A percentile compares a stretch with the other conserved stretches of the same genome.
phyloP scores from a whole-genome alignment of 1,284 basidiomycete species.

The Rhodotorula sp. region DNA sequence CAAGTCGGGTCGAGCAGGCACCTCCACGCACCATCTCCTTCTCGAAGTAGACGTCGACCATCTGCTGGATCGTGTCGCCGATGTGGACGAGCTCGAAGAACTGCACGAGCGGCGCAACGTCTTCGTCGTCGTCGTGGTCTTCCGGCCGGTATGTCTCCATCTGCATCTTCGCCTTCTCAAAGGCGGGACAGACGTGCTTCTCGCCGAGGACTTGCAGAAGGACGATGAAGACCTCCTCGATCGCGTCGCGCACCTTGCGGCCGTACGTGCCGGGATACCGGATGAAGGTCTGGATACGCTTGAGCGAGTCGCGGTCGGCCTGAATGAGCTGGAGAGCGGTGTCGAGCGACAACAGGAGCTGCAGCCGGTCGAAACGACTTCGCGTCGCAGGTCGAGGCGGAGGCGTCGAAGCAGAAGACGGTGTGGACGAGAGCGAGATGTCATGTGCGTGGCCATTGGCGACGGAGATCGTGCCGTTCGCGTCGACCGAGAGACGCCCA shows the following conservation, averaged over 20 bases:
- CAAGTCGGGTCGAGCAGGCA: too few relatives aligned
- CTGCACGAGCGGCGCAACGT: conserved; percentile 86
- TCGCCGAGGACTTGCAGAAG: conserved; percentile 75
- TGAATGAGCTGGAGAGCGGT: conserved; percentile 89
- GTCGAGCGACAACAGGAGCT: conserved; percentile 86
- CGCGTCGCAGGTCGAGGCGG: background rate
- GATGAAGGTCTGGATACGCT: conserved; percentile 84
- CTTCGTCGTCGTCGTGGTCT: conserved; percentile 65
- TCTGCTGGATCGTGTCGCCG: conserved; percentile 94
- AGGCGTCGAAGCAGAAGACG: conserved; percentile 21
- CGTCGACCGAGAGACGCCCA: conserved; percentile 21
- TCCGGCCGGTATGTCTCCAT: conserved; percentile 84
- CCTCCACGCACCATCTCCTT: conserved; percentile 89
- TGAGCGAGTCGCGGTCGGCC: conserved; percentile 81
- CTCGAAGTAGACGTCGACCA: conserved; percentile 97
- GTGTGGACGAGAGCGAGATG: conserved; percentile 35
- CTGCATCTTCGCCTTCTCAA: conserved; percentile 74
- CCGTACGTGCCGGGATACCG: conserved; percentile 74
- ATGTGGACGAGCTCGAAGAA: conserved; percentile 98
- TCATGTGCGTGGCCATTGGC: conserved; percentile 12
- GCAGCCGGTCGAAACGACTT: conserved; percentile 52
- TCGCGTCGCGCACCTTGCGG: conserved; percentile 49
- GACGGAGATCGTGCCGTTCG: conserved; percentile 6
- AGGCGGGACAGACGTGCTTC: conserved; percentile 80
- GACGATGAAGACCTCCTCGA: conserved; percentile 87